Evolutionary conservation across 2,329 filamentous ascomycete species (phyloP).

Genomic region (Setomelanomma holmii): DNA sequence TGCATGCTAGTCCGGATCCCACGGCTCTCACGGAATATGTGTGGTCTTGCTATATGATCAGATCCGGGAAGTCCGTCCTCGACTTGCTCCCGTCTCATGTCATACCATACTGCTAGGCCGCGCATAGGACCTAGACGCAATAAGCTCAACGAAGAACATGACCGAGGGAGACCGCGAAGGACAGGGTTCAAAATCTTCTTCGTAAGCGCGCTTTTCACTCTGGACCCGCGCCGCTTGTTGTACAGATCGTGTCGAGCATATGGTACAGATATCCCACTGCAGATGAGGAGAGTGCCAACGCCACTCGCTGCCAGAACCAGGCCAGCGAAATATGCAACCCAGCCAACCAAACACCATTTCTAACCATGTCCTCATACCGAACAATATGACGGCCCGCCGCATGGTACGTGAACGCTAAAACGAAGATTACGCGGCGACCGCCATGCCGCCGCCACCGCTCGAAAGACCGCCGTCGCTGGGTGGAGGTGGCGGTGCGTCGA

Average conservation of each 20-base stretch:
- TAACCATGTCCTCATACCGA: slow-evolving; percentile 8
- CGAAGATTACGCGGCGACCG: slow-evolving; percentile 32
- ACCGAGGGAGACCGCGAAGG: neutral
- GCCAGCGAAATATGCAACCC: slow-evolving; percentile 39
- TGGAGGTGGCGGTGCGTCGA: slow-evolving; percentile 66
- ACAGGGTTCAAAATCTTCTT: neutral
- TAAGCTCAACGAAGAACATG: neutral
- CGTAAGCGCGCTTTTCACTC: neutral
- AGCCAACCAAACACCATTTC: slow-evolving; percentile 29
- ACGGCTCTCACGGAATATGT: too few relatives aligned
- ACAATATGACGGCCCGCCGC: slow-evolving; percentile 26
- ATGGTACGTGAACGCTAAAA: slow-evolving; percentile 17
- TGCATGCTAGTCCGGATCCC: too few relatives aligned
- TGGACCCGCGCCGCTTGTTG: slow-evolving; percentile 18
- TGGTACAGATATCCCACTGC: slow-evolving; percentile 45
- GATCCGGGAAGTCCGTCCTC: too few relatives aligned
- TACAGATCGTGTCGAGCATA: slow-evolving; percentile 39
- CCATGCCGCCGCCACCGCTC: slow-evolving; percentile 25
- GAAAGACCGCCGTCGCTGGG: slow-evolving; percentile 38
- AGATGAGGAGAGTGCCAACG: slow-evolving; percentile 47
- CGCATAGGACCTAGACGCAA: neutral
- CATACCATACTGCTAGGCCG: too few relatives aligned
- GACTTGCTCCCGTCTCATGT: too few relatives aligned
- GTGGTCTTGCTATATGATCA: too few relatives aligned
- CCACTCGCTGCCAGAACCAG: slow-evolving; percentile 36